Percentiles rank a stretch among this genome's conserved stretches.
These are phyloP conservation scores for Triticum aestivum DNA, from an alignment of 176 grass and related monocot species.

Conservation along the genomic window DNA sequence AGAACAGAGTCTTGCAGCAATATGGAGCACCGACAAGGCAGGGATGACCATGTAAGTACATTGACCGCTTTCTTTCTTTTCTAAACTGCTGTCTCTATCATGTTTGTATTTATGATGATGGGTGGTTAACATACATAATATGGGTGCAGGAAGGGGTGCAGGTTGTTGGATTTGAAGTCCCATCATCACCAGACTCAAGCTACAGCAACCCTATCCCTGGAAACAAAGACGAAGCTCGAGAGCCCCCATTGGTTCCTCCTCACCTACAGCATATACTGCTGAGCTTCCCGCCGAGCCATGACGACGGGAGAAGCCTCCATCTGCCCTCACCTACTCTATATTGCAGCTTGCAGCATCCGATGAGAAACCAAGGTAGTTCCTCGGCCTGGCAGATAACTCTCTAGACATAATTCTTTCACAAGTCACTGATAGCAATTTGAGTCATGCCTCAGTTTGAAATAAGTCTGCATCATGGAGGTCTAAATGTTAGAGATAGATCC, in stretches of 20 bases:
- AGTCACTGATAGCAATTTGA: constrained; percentile 84
- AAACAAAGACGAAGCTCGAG: constrained; percentile 79
- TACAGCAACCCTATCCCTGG: constrained; percentile 74
- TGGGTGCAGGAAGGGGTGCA: constrained; percentile 69
- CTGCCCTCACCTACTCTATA: constrained; percentile 31
- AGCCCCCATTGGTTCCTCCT: constrained; percentile 67
- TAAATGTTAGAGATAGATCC: constrained; percentile 91
- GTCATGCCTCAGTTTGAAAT: constrained; percentile 93
- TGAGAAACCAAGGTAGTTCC: constrained; percentile 90
- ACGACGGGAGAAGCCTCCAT: constrained; percentile 60
- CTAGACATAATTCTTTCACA: constrained; percentile 94
- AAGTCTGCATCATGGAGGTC: constrained; percentile 87
- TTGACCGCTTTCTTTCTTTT: not conserved
- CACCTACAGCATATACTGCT: constrained; percentile 75
- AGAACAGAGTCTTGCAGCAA: not conserved
- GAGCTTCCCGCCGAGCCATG: constrained; percentile 74
- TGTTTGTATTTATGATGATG: not conserved
- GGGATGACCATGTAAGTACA: constrained; percentile 50
- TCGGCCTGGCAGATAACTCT: constrained; percentile 67
- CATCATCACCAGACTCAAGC: constrained; percentile 78
- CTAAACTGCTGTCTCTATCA: not conserved
- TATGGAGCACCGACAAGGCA: constrained; percentile 53
- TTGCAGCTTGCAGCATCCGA: constrained; percentile 77
- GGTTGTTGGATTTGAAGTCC: constrained; percentile 90
- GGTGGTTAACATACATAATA: not conserved